These are phyloP conservation scores for Aspergillus calidoustus DNA, from an alignment of 2,329 filamentous ascomycete species.

Conservation along the genomic window DNA sequence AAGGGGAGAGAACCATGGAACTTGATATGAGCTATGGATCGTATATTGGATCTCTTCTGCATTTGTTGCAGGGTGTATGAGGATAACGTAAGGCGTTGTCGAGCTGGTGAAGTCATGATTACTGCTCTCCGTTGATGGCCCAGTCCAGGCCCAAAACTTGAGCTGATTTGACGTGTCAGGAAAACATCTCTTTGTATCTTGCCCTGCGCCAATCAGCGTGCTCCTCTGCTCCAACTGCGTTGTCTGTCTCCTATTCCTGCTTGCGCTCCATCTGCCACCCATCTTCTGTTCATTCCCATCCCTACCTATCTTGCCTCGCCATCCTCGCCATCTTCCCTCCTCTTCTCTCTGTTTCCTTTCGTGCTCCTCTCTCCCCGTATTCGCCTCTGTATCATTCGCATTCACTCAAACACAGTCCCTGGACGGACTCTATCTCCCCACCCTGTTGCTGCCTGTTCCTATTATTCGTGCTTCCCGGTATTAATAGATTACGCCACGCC, in stretches of 20 bases:
- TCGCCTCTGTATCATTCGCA: slow-evolving; percentile 15
- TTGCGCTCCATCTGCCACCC: slow-evolving; percentile 8
- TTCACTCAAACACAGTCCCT: slow-evolving; percentile 9
- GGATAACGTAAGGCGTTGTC: neutral
- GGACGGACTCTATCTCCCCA: slow-evolving; percentile 8
- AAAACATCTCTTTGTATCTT: slow-evolving; percentile 3
- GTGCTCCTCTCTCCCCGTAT: slow-evolving; percentile 19
- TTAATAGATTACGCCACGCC: slow-evolving; percentile 31
- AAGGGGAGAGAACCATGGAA: neutral
- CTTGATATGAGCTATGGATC: neutral
- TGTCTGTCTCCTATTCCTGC: slow-evolving; percentile 1
- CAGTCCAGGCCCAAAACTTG: slow-evolving; percentile 12
- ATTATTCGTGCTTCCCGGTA: slow-evolving; percentile 18
- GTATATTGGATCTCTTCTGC: neutral
- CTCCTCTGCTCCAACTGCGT: neutral
- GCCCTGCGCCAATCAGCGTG: slow-evolving; percentile 10
- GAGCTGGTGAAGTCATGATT: slow-evolving; percentile 12
- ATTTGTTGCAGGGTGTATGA: neutral
- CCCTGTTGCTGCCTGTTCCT: slow-evolving; percentile 14
- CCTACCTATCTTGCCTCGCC: slow-evolving; percentile 15
- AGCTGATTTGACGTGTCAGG: slow-evolving; percentile 16
- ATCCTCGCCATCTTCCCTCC: slow-evolving; percentile 21
- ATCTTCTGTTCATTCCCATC: slow-evolving; percentile 18
- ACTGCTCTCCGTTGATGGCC: neutral
- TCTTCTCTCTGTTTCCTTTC: slow-evolving; percentile 13